Evolutionary conservation across 2,329 filamentous ascomycete genomes (phyloP).

Genomic region (Colletotrichum musicola): DNA sequence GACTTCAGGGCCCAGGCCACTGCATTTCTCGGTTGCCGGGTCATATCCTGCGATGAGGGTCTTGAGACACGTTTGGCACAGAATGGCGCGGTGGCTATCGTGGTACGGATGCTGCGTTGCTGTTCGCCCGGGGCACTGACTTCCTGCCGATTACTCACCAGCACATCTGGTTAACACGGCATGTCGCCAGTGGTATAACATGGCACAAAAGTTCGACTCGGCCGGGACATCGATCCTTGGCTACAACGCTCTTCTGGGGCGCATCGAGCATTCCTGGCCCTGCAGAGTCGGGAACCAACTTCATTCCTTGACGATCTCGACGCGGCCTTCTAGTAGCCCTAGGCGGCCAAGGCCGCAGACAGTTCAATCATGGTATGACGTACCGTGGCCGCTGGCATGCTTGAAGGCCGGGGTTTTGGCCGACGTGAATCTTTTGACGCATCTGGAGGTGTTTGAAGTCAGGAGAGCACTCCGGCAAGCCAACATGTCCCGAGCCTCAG

Average conservation of each 20-base stretch:
- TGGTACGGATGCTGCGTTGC: background rate
- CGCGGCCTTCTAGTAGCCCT: constrained; percentile 8
- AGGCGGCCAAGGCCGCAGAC: constrained; percentile 10
- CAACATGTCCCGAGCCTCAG: constrained; percentile 23
- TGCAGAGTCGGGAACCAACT: constrained; percentile 17
- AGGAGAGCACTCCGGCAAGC: constrained; percentile 29
- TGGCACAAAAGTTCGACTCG: constrained; percentile 12
- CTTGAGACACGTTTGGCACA: constrained; percentile 34
- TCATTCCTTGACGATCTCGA: constrained; percentile 25
- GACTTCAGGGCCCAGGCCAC: constrained; percentile 33
- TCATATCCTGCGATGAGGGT: constrained; percentile 31
- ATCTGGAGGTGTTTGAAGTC: constrained; percentile 5
- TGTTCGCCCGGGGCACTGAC: background rate
- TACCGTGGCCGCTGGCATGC: constrained; percentile 14
- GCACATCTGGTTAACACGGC: constrained; percentile 9
- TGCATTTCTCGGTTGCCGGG: constrained; percentile 38
- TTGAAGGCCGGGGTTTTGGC: background rate
- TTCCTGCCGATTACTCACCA: constrained; percentile 8
- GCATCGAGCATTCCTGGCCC: constrained; percentile 18
- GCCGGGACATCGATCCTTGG: constrained; percentile 4
- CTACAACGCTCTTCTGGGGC: constrained; percentile 11
- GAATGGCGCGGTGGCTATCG: constrained; percentile 29
- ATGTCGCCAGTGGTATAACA: constrained; percentile 19
- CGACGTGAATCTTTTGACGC: constrained; percentile 1
- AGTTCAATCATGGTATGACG: constrained; percentile 26